Percentiles rank a stretch among this genome's conserved stretches.
Evolutionary conservation across 306 rosid genomes (phyloP).

Genomic region (Luffa acutangula): DNA sequence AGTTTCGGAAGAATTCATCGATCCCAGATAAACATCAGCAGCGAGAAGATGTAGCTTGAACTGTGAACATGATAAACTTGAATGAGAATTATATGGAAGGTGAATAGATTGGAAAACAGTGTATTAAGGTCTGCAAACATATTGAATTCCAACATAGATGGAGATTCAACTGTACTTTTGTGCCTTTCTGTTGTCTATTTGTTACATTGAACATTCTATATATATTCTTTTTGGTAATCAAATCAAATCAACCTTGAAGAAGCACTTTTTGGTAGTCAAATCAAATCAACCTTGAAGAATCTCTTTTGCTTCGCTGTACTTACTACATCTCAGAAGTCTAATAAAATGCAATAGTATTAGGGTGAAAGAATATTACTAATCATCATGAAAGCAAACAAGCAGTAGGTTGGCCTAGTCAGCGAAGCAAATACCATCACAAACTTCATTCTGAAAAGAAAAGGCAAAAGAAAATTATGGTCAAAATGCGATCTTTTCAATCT

Average conservation of each 20-base stretch:
- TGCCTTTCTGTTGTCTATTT: background rate
- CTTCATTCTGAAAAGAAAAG: background rate
- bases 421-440: background rate
- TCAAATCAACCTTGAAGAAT: background rate
- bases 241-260: background rate
- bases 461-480: background rate
- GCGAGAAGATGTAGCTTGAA: slow-evolving; percentile 27
- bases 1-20: slow-evolving; percentile 27
- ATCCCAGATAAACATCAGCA: slow-evolving; percentile 25
- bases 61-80: slow-evolving; percentile 9
- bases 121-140: background rate
- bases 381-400: background rate
- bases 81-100: background rate
- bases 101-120: slow-evolving; percentile 1
- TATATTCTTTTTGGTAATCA: background rate
- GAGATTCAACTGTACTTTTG: background rate
- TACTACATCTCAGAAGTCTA: background rate
- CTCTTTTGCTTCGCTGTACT: background rate
- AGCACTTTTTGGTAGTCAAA: background rate
- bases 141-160: background rate
- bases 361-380: background rate
- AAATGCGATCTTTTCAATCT: background rate
- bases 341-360: background rate
- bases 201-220: background rate
- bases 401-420: background rate